Base-by-base conservation (phyloP, 192 early-diverging fungal genomes). In the Dimargaris xerosporica region DNA sequence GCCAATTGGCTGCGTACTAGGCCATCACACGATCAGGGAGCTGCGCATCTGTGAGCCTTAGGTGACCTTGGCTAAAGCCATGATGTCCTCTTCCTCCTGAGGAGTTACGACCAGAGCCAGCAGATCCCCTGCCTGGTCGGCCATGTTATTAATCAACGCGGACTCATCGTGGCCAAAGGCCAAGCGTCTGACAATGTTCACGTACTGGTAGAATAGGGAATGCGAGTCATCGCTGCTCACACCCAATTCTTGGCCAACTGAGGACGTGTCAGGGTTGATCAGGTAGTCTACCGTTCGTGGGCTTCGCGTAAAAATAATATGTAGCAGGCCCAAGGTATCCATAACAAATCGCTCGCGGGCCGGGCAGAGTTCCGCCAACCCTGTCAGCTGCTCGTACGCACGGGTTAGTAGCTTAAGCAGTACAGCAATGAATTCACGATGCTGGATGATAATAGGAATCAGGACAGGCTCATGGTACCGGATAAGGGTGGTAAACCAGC, bases 51-150 rank as follows among this genome's bases (percentile, higher is more conserved):
- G n/a, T n/a, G n/a, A n/a, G n/a, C n/a, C n/a, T n/a, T n/a, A n/a
- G n/a, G n/a, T n/a, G n/a, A n/a, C n/a, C n/a, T n/a, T n/a, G n/a
- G n/a, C n/a, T n/a, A n/a, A n/a, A n/a, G n/a, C n/a, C n/a, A n/a
- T n/a, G n/a, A n/a, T n/a, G n/a, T 56, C 30, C n/a, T 56, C 54
- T n/a, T 56, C 54, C 31, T 56, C 54, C 31, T 56, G 26, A 6
- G 54, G 30, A 16, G 54, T 56, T 6, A 56, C 10, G 6, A 56
- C 54, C 10, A 56, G 34, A 25, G 54, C 54, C 54, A 56, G 34
- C 31, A 56, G 30, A 41, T 56, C 54, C 26, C n/a, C 12, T 21
- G 54, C 54, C 54, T 56, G 12, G 12, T 56, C 34, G 54, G 28
- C 10, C 12, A 56, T 11, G 5, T 25, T 9, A 5, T 29, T 5